Percentiles rank a stretch among this genome's conserved stretches.
Evolutionary conservation across 2,329 filamentous ascomycete species (phyloP).

Genomic region (Exophiala phaeomuriformis): DNA sequence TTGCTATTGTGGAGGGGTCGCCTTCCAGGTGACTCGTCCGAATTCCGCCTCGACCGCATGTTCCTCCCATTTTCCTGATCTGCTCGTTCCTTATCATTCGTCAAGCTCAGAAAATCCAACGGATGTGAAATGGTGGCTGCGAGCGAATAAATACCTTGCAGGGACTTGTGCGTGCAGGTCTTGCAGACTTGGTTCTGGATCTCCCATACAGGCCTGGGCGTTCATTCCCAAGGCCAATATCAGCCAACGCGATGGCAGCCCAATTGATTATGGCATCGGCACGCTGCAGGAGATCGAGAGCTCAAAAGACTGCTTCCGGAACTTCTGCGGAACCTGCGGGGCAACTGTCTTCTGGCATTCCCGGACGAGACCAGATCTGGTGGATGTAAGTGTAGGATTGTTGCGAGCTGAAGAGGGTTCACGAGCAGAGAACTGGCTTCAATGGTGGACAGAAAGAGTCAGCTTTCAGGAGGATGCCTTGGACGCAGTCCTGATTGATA

Average conservation of each 20-base stretch:
- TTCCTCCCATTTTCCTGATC: constrained; percentile 47
- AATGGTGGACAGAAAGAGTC: constrained; percentile 54
- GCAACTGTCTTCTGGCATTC: constrained; percentile 59
- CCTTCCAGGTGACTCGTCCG: constrained; percentile 53
- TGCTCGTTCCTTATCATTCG: constrained; percentile 45
- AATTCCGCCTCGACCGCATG: constrained; percentile 40
- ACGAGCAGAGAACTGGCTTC: constrained; percentile 52
- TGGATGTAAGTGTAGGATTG: constrained; percentile 59
- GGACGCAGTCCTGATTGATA: constrained; percentile 28
- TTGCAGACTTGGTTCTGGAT: constrained; percentile 55
- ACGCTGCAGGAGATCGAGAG: constrained; percentile 50
- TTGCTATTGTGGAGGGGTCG: constrained; percentile 42
- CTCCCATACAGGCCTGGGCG: constrained; percentile 59
- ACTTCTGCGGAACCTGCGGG: constrained; percentile 57
- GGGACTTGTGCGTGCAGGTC: constrained; percentile 56
- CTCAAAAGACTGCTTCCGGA: constrained; percentile 47
- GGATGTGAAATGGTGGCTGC: constrained; percentile 56
- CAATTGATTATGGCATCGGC: constrained; percentile 34
- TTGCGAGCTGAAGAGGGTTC: constrained; percentile 47
- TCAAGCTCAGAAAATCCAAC: constrained; percentile 39
- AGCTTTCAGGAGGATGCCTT: constrained; percentile 53
- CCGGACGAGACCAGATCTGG: constrained; percentile 45
- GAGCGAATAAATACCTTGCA: constrained; percentile 47
- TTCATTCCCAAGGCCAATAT: constrained; percentile 54
- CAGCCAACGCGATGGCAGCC: constrained; percentile 25